Conservation (phyloP, 345 rosid genomes). For the Capsella bursapastoris region DNA sequence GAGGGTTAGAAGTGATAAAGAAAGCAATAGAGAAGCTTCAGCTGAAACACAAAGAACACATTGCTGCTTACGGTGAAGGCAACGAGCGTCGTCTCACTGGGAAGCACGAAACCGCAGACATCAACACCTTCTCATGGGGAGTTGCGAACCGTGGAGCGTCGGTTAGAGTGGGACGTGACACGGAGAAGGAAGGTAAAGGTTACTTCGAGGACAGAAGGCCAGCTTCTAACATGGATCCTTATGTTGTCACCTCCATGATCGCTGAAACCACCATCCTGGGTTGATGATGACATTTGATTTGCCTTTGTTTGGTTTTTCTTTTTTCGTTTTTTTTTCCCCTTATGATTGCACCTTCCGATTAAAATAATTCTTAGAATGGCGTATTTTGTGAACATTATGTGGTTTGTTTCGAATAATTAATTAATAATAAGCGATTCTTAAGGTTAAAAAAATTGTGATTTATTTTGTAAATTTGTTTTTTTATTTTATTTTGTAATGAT, state of each 20-base stretch:
- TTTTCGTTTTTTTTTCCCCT: not conserved
- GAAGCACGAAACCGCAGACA: constrained; percentile 75
- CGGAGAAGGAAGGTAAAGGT: constrained; percentile 71
- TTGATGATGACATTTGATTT: constrained; percentile 14
- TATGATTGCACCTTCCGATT: constrained; percentile 12
- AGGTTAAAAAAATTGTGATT: constrained; percentile 3
- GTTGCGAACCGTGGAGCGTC: constrained; percentile 81
- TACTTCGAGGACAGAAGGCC: constrained; percentile 82
- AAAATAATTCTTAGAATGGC: not conserved
- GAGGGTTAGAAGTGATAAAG: constrained; percentile 74
- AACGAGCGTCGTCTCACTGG: constrained; percentile 89
- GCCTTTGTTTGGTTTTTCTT: constrained; percentile 2
- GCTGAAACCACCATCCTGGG: constrained; percentile 70
- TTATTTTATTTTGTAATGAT: not conserved
- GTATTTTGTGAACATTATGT: constrained; percentile 8
- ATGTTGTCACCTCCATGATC: constrained; percentile 79
- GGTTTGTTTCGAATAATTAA: constrained; percentile 18
- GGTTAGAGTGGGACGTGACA: constrained; percentile 73
- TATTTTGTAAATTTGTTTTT: not conserved
- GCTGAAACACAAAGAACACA: constrained; percentile 76
- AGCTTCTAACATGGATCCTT: constrained; percentile 84
- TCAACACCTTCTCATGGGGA: constrained; percentile 80
- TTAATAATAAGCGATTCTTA: not conserved
- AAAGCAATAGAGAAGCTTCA: constrained; percentile 80
- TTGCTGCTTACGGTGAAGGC: constrained; percentile 90